Conservation (phyloP, 768 basidiomycete species). For the Hypholoma sublateritium region DNA sequence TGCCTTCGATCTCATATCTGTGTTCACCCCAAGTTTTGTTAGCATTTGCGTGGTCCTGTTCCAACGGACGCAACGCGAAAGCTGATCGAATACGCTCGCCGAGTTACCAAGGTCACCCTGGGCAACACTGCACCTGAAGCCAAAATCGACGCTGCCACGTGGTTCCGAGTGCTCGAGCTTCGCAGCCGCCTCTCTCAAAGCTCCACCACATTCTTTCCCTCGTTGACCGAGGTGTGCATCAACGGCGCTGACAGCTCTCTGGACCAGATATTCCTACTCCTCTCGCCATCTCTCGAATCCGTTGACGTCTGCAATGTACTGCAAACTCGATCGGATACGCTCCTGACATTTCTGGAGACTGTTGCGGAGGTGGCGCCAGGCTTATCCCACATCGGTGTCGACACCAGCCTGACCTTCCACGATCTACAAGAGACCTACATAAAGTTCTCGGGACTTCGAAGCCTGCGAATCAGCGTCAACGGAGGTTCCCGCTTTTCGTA, state of each 20-base stretch:
- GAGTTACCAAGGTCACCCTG: background rate
- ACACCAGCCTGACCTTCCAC: background rate
- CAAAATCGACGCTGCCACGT: background rate
- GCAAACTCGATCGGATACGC: background rate
- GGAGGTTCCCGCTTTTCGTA: background rate
- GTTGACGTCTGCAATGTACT: background rate
- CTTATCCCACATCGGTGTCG: background rate
- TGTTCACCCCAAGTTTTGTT: background rate
- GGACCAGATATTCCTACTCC: background rate
- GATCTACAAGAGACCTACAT: background rate
- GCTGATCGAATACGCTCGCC: background rate
- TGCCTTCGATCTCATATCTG: too few relatives aligned
- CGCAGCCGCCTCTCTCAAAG: background rate
- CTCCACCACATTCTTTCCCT: background rate
- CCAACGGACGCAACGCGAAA: background rate
- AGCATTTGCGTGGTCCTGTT: background rate
- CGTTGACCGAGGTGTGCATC: background rate
- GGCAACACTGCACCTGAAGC: background rate
- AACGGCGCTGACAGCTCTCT: background rate
- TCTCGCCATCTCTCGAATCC: background rate
- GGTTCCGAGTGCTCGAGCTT: background rate
- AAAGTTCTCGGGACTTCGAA: background rate
- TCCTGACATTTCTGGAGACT: background rate
- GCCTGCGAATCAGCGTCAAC: background rate
- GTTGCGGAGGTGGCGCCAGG: background rate